Evolutionary conservation across 2,329 filamentous ascomycete genomes (phyloP), one percentile per base, ranked within the genome.

Genomic region (Trichoderma hamatum): DNA sequence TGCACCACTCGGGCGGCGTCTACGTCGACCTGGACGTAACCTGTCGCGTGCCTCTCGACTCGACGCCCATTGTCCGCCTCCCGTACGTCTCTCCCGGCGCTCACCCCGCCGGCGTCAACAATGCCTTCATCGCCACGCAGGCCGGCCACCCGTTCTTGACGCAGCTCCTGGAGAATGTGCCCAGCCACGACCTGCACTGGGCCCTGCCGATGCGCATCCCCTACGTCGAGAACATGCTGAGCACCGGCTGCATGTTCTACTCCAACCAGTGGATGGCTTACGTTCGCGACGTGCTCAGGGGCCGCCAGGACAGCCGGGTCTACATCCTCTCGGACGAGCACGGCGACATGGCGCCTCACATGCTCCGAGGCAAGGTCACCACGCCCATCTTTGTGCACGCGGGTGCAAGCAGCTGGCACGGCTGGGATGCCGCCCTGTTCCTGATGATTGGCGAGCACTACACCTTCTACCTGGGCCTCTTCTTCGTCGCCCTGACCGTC

Each of bases 161-260:
- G 1, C 68, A 68, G 43, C 69, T 73, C 2, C 70, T 74, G 14
- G 58, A 69, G 24, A 54, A 69, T 3, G 72, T 73, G 5, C 73
- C 73, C 14, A 67, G 68, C 60, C 71, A 75, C 56, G 71, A 75
- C 60, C 66, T 74, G 66, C 70, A 65, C 51, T 75, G 73, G 73
- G 70, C 69, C 24, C 67, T 74, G 66, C 72, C 72, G 16, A 72
- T 75, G 70, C 73, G 74, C 46, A 72, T 74, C 9, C 73, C 74
- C 11, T 75, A 74, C 65, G 71, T 75, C 49, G 74, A 75, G 60
- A 74, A 74, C 71, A 75, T 75, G 74, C 61, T 75, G 24, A 75
- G 72, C 72, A 71, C 74, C 5, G 73, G 73, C 28, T 75, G 73
- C 70, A 74, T 75, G 73, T 75, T 72, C 70, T 75, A 71, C 68